Base-by-base conservation (phyloP, 331 rosid species). In the Ulmus americana region DNA sequence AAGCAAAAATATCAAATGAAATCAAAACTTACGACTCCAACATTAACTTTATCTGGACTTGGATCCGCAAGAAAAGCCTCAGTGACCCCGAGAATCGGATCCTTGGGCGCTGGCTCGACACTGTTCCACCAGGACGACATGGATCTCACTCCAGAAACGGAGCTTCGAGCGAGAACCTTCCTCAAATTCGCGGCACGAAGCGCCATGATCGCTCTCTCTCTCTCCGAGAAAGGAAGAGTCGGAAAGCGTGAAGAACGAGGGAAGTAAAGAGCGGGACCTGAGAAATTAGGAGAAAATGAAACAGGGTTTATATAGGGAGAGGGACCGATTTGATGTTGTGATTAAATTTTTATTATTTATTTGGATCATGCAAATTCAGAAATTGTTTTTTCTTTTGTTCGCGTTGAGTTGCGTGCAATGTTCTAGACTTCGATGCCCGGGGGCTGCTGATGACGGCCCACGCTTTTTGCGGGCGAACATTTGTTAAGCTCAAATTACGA, bases 21-120 rank as follows among this genome's bases (percentile, higher is more conserved):
- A 68, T 41, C 56, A 74, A 65, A 60, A 77, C 97, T 87, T 64
- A 92, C 98, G 5, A 92, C 98, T 83, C 97, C 98, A 43, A 92
- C 91, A 66, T 92, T 92, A 70, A 92, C 95, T 80, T 92, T 92
- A 40, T 76, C 75, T 0, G 97, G 95, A 73, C 84, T 83, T 38
- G 90, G 91, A 89, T 92, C 98, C 16, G 97, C 91, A 50, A 92
- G 84, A 68, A 73, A 92, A 64, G 98, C 98, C 72, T 92, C 98
- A 39, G 97, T 92, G 48, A 89, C 98, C 15, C 98, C 95, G 73
- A 92, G 98, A 76, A 92, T 92, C 6, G 98, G 97, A 67, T 92
- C 98, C 82, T 89, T 92, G 2, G 97, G 85, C 53, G 98, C 95
- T 0, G 83, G 97, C 22, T 92, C 85, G 39, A 92, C 86, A 67